Base-by-base conservation (phyloP, 768 basidiomycete genomes). In the Pisolithus orientalis region DNA sequence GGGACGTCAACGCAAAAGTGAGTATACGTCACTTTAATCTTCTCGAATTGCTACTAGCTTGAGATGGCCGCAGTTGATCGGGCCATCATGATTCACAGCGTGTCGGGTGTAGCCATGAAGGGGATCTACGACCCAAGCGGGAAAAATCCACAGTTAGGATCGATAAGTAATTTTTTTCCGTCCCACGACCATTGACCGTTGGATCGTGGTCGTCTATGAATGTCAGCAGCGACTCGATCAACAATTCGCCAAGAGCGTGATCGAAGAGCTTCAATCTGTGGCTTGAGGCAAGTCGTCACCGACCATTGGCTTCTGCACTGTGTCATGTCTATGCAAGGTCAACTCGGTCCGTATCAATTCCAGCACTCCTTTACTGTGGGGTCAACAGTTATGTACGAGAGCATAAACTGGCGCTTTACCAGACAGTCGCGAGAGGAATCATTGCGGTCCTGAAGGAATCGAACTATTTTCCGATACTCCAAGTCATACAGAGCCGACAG, bases 251-350 rank as follows among this genome's bases (percentile, higher is more conserved):
- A 53, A 73, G 14, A 79, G 82, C 17, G 79, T 87, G 76, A 75
- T 84, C 27, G 53, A 60, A 24, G 80, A 80, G 0, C 62, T 90
- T 29, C 21, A 21, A 21, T 21, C 21, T 21, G 21, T 21, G 21
- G 21, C 21, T 21, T 21, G 21, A 21, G 21, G 21, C 21, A 21
- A 2, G 21, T 21, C 21, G 21, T 21, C 21, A 21, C 40, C 90
- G 92, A 58, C 75, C 78, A 0, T 64, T 84, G 3, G 83, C 88
- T 0, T 91, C 85, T 48, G 83, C 87, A 0, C 71, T 93, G 0
- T 89, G 87, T 60, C 87, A 93, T 44, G 82, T 89, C 0, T 92
- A 88, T 57, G 86, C 88, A 1, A 79, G 88, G 3, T 81, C 87
- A 9, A 90, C 87, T 3, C 82, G 88, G 21, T 85, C 87, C 0